A percentile compares a stretch with the other conserved stretches of the same genome.
These are phyloP conservation scores for Penicillium glabrum DNA, from an alignment of 2,329 filamentous ascomycete species.

Conservation along the genomic window DNA sequence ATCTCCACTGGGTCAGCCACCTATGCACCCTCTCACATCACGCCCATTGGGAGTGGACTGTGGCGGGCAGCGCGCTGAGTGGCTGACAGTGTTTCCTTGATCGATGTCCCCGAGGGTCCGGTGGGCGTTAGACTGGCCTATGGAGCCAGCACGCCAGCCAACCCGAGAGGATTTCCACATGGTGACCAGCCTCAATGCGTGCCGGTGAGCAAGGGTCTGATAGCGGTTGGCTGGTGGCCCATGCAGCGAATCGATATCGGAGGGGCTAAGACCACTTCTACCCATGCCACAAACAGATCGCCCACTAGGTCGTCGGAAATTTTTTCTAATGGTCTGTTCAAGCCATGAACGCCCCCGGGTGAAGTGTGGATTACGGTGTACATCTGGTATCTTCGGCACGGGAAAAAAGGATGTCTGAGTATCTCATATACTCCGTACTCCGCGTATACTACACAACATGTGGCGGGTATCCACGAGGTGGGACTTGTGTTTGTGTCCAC, in stretches of 20 bases:
- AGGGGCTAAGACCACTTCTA: background rate
- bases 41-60: constrained; percentile 13
- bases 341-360: constrained; percentile 2
- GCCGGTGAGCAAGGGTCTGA: constrained; percentile 14
- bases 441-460: background rate
- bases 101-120: constrained; percentile 23
- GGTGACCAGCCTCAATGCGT: constrained; percentile 1
- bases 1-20: constrained; percentile 4
- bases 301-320: constrained; percentile 23
- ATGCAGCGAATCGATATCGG: constrained; percentile 14
- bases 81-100: constrained; percentile 23
- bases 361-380: constrained; percentile 10
- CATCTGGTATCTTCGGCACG: background rate
- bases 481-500: constrained; percentile 1
- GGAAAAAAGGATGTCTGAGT: background rate
- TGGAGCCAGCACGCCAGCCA: constrained; percentile 23
- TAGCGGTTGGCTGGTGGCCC: constrained; percentile 5
- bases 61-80: constrained; percentile 31
- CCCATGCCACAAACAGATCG: constrained; percentile 8
- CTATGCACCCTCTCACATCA: constrained; percentile 5
- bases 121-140: constrained; percentile 20
- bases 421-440: background rate
- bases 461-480: constrained; percentile 1
- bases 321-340: constrained; percentile 28
- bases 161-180: background rate